A percentile compares a stretch with the other conserved stretches of the same genome.
Conservation (phyloP, 805 yeast species). For the Candida insectalens region DNA sequence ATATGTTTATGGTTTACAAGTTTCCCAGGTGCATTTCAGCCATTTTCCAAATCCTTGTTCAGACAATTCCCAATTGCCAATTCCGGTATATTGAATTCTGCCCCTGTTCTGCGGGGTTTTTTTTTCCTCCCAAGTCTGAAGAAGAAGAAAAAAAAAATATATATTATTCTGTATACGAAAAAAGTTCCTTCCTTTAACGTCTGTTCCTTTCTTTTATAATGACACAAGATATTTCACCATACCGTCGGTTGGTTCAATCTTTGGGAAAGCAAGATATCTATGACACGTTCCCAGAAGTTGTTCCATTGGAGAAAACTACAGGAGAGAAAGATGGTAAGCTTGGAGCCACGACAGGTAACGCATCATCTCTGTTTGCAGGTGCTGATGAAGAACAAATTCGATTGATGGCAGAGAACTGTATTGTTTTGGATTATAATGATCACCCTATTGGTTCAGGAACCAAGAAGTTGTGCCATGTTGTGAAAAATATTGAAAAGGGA, state of each 20-base stretch:
- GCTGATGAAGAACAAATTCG: constrained; percentile 91
- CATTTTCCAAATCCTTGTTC: too few relatives aligned
- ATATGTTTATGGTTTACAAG: too few relatives aligned
- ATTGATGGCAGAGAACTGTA: constrained; percentile 94
- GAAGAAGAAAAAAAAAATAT: too few relatives aligned
- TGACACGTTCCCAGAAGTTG: constrained; percentile 53
- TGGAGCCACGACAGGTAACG: constrained; percentile 14
- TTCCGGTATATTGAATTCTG: too few relatives aligned
- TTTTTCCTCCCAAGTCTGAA: too few relatives aligned
- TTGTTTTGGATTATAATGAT: constrained; percentile 84
- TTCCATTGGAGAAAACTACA: constrained; percentile 49
- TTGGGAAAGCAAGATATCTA: constrained; percentile 42
- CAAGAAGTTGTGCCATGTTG: constrained; percentile 80
- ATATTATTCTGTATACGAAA: too few relatives aligned
- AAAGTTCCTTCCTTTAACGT: too few relatives aligned
- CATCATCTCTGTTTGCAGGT: constrained; percentile 56
- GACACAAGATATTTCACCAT: constrained; percentile 2
- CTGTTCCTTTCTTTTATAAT: background rate
- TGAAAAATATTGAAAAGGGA: constrained; percentile 81
- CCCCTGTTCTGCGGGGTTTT: too few relatives aligned
- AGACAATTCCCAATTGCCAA: too few relatives aligned
- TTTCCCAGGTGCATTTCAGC: too few relatives aligned
- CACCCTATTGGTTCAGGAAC: constrained; percentile 87
- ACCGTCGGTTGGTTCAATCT: constrained; percentile 35
- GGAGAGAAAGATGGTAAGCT: constrained; percentile 35